Evolutionary conservation across 495 filamentous ascomycete species (phyloP), one percentile per base, ranked within the genome.

Genomic region (Parmelia sp.): DNA sequence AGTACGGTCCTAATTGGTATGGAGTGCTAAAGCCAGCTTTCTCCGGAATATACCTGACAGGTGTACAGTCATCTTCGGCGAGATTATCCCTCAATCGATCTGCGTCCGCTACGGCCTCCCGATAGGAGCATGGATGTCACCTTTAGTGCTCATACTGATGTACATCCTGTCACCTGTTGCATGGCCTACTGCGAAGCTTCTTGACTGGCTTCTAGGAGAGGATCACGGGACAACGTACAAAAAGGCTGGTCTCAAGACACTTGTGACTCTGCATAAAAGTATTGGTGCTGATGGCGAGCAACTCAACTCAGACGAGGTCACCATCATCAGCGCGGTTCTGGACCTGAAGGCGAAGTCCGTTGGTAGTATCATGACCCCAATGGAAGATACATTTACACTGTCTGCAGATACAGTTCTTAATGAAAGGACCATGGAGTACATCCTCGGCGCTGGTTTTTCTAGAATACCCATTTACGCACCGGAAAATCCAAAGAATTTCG

Each of bases 301-400:
- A 62, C 82, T 98, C 35, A 97, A 96, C 71, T 88, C 96, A 66
- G 94, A 98, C 71, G 94, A 98, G 76, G 94, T 97, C 67, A 97
- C 93, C 55, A 98, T 98, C 72, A 98, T 98, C 71, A 95, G 89
- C 66, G 93, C 93, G 31, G 95, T 97, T 23, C 79, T 98, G 58
- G 94, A 98, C 73, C 78, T 98, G 61, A 98, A 97, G 74, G 93
- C 94, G 68, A 98, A 98, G 74, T 80, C 94, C 0, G 91, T 98
- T 40, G 92, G 90, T 29, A 86, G 80, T 67, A 96, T 98, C 69
- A 97, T 97, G 95, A 98, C 94, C 1, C 94, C 95, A 0, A 97
- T 98, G 88, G 85, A 90, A 12, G 92, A 97, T 74, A 92, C 96
- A 40, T 98, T 96, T 70, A 91, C 88, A 65, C 91, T 98, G 88